These are phyloP conservation scores for Solanum pimpinellifolium DNA, from an alignment of 257 asterid species.

Conservation along the genomic window DNA sequence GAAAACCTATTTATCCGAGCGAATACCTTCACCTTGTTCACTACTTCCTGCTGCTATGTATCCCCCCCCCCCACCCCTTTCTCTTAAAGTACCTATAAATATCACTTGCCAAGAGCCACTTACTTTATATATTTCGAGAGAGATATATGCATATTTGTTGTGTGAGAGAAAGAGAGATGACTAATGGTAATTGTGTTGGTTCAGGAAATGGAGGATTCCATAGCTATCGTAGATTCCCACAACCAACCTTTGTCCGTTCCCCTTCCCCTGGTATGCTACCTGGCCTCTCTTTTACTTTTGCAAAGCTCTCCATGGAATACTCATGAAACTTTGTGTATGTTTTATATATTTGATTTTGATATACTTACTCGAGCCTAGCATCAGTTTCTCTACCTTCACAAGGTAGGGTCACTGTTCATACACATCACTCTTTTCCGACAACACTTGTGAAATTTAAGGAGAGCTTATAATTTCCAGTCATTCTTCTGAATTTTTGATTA, in stretches of 20 bases:
- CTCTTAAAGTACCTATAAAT: constrained; percentile 9
- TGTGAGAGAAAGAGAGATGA: not conserved
- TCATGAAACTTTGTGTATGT: not conserved
- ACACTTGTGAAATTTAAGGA: no score
- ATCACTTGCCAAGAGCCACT: not conserved
- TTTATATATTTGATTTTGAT: no score
- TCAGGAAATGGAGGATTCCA: constrained; percentile 46
- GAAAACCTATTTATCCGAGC: constrained; percentile 30
- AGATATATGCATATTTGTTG: not conserved
- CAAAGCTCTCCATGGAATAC: not conserved
- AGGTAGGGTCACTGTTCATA: not conserved
- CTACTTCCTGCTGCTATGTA: constrained; percentile 53
- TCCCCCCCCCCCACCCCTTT: not conserved
- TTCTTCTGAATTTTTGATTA: no score
- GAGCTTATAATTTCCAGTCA: no score
- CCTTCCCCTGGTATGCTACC: not conserved
- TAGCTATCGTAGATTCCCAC: constrained; percentile 43
- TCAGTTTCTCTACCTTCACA: not conserved
- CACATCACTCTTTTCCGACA: no score
- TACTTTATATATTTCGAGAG: no score
- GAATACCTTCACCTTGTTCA: constrained; percentile 49
- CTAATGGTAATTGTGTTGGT: constrained; percentile 1
- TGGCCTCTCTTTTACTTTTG: not conserved
- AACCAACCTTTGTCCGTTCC: not conserved
- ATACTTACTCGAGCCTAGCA: not conserved